Conservation (phyloP, 1,284 basidiomycete genomes). For the Ganoderma leucocontextum region DNA sequence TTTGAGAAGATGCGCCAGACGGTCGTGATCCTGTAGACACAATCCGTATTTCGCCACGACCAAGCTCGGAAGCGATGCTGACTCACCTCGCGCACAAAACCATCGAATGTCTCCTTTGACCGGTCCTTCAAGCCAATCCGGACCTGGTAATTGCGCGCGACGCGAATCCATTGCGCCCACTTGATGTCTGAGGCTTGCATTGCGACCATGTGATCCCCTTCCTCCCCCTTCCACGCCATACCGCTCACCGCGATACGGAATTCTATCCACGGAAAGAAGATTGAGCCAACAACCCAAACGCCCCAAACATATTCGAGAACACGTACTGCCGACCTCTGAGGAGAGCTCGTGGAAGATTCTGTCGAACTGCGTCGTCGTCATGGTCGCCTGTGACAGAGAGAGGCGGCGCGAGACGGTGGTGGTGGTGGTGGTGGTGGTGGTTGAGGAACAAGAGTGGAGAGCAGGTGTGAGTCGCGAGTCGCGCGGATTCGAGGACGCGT, state of each 20-base stretch:
- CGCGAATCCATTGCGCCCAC: constrained; percentile 90
- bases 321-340: constrained; percentile 79
- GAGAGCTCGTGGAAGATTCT: constrained; percentile 82
- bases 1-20: constrained; percentile 77
- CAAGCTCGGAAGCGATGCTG: constrained; percentile 22
- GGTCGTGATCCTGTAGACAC: constrained; percentile 80
- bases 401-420: constrained; percentile 29
- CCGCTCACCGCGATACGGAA: constrained; percentile 89
- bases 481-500: constrained; percentile 40
- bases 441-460: constrained; percentile 16
- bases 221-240: constrained; percentile 90
- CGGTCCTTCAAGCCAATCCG: constrained; percentile 83
- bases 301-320: neutral
- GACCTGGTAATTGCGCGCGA: constrained; percentile 93
- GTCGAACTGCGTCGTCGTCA: constrained; percentile 82
- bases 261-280: constrained; percentile 56
- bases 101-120: constrained; percentile 89
- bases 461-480: constrained; percentile 13
- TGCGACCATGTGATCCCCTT: constrained; percentile 70
- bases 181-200: constrained; percentile 82
- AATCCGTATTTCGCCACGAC: neutral
- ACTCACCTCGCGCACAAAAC: constrained; percentile 89
- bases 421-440: constrained; percentile 37
- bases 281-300: constrained; percentile 10
- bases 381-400: constrained; percentile 39